Conservation (phyloP, 495 filamentous ascomycete species). For the Penicillium simplicissimum region DNA sequence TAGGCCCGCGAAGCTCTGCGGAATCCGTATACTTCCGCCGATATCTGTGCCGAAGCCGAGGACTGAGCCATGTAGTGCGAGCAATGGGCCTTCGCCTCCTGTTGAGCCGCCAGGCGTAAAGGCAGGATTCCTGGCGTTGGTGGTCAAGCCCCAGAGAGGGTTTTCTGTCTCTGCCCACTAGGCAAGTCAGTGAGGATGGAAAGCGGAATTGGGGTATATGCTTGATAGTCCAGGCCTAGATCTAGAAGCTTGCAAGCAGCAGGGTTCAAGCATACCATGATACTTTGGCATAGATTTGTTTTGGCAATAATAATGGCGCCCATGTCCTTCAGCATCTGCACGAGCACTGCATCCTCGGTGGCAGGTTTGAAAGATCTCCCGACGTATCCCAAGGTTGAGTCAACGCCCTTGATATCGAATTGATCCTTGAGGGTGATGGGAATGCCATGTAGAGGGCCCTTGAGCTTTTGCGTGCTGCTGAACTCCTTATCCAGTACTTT, state of each 20-base stretch:
- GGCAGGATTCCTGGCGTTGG: conserved; percentile 48
- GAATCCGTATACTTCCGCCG: conserved; percentile 62
- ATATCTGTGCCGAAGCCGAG: conserved; percentile 67
- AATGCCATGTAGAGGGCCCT: conserved; percentile 66
- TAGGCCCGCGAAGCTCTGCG: conserved; percentile 52
- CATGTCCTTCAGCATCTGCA: conserved; percentile 46
- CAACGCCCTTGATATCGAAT: conserved; percentile 62
- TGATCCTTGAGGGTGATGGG: conserved; percentile 67
- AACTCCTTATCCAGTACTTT: conserved; percentile 54
- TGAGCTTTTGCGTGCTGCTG: conserved; percentile 40
- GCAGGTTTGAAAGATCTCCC: conserved; percentile 52
- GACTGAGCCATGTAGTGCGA: conserved; percentile 60
- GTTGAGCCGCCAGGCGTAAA: conserved; percentile 60
- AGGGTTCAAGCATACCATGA: conserved; percentile 39
- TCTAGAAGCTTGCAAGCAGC: not conserved
- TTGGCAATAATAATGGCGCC: conserved; percentile 61
- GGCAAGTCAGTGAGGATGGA: not conserved
- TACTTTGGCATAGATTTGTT: conserved; percentile 58
- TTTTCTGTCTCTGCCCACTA: conserved; percentile 56
- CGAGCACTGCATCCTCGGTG: conserved; percentile 49
- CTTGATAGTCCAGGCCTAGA: conserved; percentile 10
- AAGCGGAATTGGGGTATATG: not conserved
- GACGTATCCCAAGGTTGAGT: conserved; percentile 60
- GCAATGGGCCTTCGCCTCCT: conserved; percentile 63
- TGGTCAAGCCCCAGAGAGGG: conserved; percentile 55